These are phyloP conservation scores for Talaromyces sp. DNA, from an alignment of 2,329 filamentous ascomycete genomes.

Conservation along the genomic window DNA sequence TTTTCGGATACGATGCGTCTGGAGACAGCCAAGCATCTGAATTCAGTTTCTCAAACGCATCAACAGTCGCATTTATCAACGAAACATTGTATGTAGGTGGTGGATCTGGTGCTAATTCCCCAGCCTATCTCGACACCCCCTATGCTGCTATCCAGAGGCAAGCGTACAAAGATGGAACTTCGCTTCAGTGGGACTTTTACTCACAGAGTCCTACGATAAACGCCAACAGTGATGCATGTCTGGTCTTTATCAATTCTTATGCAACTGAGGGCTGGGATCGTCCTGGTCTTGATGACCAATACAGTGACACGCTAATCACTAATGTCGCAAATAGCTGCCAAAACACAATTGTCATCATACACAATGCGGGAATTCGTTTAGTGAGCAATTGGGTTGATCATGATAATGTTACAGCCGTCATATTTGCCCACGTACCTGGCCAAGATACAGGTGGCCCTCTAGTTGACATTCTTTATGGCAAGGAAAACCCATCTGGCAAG, in stretches of 20 bases:
- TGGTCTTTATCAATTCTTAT: background rate
- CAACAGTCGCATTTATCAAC: conserved; percentile 26
- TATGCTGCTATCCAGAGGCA: conserved; percentile 50
- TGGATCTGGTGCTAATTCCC: conserved; percentile 45
- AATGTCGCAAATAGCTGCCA: background rate
- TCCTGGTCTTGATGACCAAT: background rate
- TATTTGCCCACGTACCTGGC: conserved; percentile 79
- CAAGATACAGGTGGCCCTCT: conserved; percentile 78
- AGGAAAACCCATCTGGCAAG: conserved; percentile 70
- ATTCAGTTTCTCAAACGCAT: conserved; percentile 30
- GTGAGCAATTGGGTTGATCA: background rate
- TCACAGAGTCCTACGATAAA: conserved; percentile 45
- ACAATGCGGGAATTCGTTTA: conserved; percentile 2
- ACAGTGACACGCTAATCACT: background rate
- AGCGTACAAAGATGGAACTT: conserved; percentile 51
- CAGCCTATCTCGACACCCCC: conserved; percentile 47
- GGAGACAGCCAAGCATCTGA: conserved; percentile 17
- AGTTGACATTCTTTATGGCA: conserved; percentile 69
- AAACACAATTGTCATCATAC: background rate
- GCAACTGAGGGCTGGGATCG: background rate
- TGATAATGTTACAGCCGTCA: conserved; percentile 48
- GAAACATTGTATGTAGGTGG: conserved; percentile 45
- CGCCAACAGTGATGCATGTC: background rate
- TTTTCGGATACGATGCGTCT: conserved; percentile 57
- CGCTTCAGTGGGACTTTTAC: conserved; percentile 55